Evolutionary conservation across 768 basidiomycete genomes (phyloP).

Genomic region (Mycena belliarum): DNA sequence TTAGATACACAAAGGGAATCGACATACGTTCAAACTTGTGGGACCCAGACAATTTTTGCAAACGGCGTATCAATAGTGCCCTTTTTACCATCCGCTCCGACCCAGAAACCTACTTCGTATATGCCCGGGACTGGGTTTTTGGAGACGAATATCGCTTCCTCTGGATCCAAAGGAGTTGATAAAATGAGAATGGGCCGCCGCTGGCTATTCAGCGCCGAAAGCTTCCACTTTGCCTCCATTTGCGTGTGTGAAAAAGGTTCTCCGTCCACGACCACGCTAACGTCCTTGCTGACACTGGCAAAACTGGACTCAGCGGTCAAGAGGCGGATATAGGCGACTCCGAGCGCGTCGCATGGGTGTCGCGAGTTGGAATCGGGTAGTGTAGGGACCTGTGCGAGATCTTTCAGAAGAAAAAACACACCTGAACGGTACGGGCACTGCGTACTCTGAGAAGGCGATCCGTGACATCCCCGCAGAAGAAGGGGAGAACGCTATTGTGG

Average conservation of each 20-base stretch:
- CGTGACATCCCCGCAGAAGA: slow-evolving; percentile 77
- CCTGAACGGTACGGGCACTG: not conserved
- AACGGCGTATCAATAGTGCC: slow-evolving; percentile 45
- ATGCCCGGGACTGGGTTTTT: slow-evolving; percentile 36
- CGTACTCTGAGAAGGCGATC: slow-evolving; percentile 59
- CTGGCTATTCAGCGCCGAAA: slow-evolving; percentile 36
- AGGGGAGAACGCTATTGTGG: slow-evolving; percentile 48
- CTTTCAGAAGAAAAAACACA: not conserved
- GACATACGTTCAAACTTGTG: not conserved
- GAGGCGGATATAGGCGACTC: slow-evolving; percentile 52
- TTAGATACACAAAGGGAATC: no score
- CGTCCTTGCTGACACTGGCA: slow-evolving; percentile 32
- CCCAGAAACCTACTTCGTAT: slow-evolving; percentile 55
- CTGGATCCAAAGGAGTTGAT: slow-evolving; percentile 33
- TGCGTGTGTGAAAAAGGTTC: slow-evolving; percentile 30
- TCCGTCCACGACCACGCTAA: slow-evolving; percentile 52
- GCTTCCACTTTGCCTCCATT: slow-evolving; percentile 39
- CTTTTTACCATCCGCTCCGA: slow-evolving; percentile 31
- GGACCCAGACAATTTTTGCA: slow-evolving; percentile 49
- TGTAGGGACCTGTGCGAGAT: slow-evolving; percentile 45
- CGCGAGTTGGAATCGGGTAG: slow-evolving; percentile 45
- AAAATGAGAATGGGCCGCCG: slow-evolving; percentile 32
- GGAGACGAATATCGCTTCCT: slow-evolving; percentile 34
- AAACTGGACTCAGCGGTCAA: slow-evolving; percentile 36
- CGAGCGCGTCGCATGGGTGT: slow-evolving; percentile 52